These are phyloP conservation scores for Carex arenaria DNA, from an alignment of 202 grass and related monocot genomes.

Conservation along the genomic window DNA sequence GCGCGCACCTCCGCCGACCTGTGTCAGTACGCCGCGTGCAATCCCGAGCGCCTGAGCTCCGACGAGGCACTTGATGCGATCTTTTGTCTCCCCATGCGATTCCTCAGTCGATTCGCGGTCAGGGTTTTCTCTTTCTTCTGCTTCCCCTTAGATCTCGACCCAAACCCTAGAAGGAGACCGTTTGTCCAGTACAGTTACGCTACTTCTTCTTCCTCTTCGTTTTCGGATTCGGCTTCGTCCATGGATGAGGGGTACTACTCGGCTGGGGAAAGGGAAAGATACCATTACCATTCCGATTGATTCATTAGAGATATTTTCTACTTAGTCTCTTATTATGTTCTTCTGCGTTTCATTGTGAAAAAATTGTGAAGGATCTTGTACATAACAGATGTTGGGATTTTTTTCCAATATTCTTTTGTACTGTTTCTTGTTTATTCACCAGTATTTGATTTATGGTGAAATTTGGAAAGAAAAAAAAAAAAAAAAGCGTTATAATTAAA, in stretches of 20 bases:
- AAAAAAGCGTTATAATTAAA: background rate
- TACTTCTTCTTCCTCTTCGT: constrained; percentile 22
- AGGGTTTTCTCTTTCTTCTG: constrained; percentile 47
- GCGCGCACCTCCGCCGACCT: constrained; percentile 59
- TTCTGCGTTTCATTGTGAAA: background rate
- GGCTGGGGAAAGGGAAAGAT: background rate
- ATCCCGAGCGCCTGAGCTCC: constrained; percentile 63
- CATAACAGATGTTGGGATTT: background rate
- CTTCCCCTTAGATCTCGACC: constrained; percentile 21
- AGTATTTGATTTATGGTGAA: background rate
- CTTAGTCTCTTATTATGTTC: background rate
- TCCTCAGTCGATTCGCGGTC: constrained; percentile 25
- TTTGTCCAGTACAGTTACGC: background rate
- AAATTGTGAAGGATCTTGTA: background rate
- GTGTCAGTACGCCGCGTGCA: constrained; percentile 74
- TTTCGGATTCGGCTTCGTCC: constrained; percentile 7
- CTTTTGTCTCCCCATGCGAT: constrained; percentile 67
- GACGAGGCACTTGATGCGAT: constrained; percentile 63
- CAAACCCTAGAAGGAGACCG: background rate
- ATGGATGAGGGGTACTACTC: background rate
- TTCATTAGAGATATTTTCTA: background rate
- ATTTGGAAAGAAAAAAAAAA: background rate
- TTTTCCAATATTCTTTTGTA: background rate
- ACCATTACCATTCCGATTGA: constrained; percentile 31
- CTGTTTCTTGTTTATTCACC: background rate